Percentiles rank a stretch among this genome's conserved stretches.
Evolutionary conservation across 2,329 filamentous ascomycete genomes (phyloP).

Genomic region (Ophioceras dolichostomum): DNA sequence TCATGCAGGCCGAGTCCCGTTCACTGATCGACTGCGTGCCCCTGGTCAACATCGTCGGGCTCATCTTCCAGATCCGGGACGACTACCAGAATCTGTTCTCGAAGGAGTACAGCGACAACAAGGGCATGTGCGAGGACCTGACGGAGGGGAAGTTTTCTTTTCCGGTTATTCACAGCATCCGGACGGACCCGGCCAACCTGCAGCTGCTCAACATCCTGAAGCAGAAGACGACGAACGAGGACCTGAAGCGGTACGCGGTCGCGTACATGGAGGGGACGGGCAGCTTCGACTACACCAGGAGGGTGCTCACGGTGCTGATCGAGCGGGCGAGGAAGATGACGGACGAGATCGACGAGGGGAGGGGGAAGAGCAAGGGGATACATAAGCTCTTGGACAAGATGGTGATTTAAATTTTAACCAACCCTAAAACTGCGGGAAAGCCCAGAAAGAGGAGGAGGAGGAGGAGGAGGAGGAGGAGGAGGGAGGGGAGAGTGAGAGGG

Average conservation of each 20-base stretch:
- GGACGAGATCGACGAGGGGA: conserved; percentile 49
- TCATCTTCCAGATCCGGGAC: conserved; percentile 83
- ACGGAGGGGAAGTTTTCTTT: conserved; percentile 97
- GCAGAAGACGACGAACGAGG: conserved; percentile 75
- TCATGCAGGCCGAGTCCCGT: conserved; percentile 68
- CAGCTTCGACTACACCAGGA: conserved; percentile 75
- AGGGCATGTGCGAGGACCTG: conserved; percentile 88
- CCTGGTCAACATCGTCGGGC: conserved; percentile 72
- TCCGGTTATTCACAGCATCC: conserved; percentile 87
- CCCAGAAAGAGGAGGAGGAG: too few relatives aligned
- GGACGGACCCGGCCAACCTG: conserved; percentile 57
- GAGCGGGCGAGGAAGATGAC: conserved; percentile 51
- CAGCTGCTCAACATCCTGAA: conserved; percentile 86
- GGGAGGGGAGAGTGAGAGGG: not conserved
- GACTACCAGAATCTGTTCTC: conserved; percentile 84
- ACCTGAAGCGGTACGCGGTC: conserved; percentile 86
- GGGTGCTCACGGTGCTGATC: conserved; percentile 52
- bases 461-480: too few relatives aligned
- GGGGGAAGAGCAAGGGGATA: conserved; percentile 43
- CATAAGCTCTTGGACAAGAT: conserved; percentile 60
- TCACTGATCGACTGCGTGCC: conserved; percentile 58
- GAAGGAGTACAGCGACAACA: conserved; percentile 70
- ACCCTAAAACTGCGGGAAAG: too few relatives aligned
- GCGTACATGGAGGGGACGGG: conserved; percentile 82
- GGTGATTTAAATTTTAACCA: conserved; percentile 23